Percentiles rank a stretch among this genome's conserved stretches.
These are phyloP conservation scores for Tylopilus balloui DNA, from an alignment of 768 basidiomycete genomes.

Conservation along the genomic window DNA sequence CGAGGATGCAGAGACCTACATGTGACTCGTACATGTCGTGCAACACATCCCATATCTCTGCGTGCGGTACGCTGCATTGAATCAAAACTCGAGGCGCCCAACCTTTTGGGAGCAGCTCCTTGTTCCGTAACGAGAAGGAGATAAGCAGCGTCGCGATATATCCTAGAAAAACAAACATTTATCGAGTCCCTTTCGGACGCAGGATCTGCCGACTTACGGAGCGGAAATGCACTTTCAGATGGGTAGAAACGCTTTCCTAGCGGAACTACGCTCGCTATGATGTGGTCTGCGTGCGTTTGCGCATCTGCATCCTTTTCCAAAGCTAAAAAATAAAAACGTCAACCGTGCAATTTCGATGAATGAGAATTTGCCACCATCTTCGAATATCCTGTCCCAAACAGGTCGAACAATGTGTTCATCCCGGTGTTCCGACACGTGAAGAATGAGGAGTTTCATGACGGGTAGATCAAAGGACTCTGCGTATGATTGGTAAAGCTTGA, in stretches of 20 bases:
- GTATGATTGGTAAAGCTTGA: constrained; percentile 81
- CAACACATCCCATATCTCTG: constrained; percentile 80
- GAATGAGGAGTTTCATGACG: constrained; percentile 79
- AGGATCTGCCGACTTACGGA: constrained; percentile 49
- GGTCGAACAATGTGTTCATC: constrained; percentile 77
- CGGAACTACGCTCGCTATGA: constrained; percentile 60
- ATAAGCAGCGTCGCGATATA: constrained; percentile 73
- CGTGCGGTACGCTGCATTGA: constrained; percentile 76
- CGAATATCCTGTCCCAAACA: constrained; percentile 87
- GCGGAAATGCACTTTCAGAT: constrained; percentile 85
- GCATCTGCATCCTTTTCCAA: constrained; percentile 54
- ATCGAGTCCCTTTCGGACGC: not conserved
- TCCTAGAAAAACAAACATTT: constrained; percentile 41
- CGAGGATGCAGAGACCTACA: constrained; percentile 40
- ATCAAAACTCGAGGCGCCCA: constrained; percentile 80
- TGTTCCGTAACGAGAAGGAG: constrained; percentile 62
- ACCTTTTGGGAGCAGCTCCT: constrained; percentile 56
- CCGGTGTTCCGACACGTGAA: constrained; percentile 90
- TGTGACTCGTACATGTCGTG: constrained; percentile 87
- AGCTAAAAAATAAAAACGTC: constrained; percentile 35
- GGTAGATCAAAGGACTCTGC: constrained; percentile 84
- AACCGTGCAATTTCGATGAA: constrained; percentile 1
- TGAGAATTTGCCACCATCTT: constrained; percentile 52
- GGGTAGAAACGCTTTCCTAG: constrained; percentile 87
- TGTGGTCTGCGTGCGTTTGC: constrained; percentile 52